These are phyloP conservation scores for Termitomyces sp. DNA, from an alignment of 768 basidiomycete species.

Conservation along the genomic window DNA sequence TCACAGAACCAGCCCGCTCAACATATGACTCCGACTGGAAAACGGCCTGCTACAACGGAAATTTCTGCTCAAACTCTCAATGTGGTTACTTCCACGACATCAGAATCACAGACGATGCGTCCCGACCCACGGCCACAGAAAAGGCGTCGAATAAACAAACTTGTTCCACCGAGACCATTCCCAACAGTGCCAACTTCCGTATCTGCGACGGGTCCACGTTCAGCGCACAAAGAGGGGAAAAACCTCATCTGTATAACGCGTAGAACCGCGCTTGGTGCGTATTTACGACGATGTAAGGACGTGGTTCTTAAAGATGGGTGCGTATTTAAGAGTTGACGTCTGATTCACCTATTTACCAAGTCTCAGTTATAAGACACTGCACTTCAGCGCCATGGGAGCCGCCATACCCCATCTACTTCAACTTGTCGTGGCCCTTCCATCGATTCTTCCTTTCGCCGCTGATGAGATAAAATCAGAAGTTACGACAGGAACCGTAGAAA, in stretches of 20 bases:
- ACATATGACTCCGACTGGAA: conserved; percentile 3
- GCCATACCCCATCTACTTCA: conserved; percentile 80
- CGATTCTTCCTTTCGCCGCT: conserved; percentile 59
- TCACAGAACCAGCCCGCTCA: conserved; percentile 10
- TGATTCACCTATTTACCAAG: background rate
- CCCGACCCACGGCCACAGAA: conserved; percentile 10
- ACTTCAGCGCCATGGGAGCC: conserved; percentile 81
- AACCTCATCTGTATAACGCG: conserved; percentile 78
- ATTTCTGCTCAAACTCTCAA: background rate
- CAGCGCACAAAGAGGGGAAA: conserved; percentile 74
- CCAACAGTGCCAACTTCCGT: conserved; percentile 72
- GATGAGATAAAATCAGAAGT: conserved; percentile 61
- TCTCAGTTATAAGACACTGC: conserved; percentile 63
- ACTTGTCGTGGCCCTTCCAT: conserved; percentile 64
- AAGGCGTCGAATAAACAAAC: conserved; percentile 47
- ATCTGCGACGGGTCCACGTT: conserved; percentile 76
- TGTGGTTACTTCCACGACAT: background rate
- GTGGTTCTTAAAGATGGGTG: conserved; percentile 70
- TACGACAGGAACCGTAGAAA: conserved; percentile 64
- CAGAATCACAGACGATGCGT: background rate
- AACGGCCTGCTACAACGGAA: background rate
- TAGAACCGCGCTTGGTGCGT: conserved; percentile 64
- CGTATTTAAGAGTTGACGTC: conserved; percentile 12
- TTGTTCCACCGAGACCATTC: conserved; percentile 70
- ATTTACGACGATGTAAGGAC: conserved; percentile 74